phyloP scores from a whole-genome alignment of 805 yeast species.

The Lipomyces yamadae region DNA sequence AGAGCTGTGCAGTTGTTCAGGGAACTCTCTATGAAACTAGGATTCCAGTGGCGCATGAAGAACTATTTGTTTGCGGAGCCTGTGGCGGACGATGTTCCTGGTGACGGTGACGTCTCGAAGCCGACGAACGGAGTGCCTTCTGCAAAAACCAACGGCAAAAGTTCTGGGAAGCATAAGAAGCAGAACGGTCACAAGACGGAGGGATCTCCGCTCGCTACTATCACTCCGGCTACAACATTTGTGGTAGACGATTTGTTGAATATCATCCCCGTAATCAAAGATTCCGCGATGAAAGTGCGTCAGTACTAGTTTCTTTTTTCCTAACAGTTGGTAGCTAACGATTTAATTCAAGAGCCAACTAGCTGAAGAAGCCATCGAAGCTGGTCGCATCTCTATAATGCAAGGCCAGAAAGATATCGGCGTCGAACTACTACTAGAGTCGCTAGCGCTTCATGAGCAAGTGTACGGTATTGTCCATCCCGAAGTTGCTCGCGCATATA shows the following conservation, averaged over 20 bases:
- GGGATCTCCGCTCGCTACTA: constrained; percentile 2
- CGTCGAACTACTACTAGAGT: constrained; percentile 66
- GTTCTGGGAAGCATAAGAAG: constrained; percentile 20
- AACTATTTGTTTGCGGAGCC: constrained; percentile 53
- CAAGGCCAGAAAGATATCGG: constrained; percentile 55
- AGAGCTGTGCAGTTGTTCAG: constrained; percentile 59
- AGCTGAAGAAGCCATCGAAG: constrained; percentile 67
- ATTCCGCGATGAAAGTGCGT: constrained; percentile 51
- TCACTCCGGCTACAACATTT: constrained; percentile 49
- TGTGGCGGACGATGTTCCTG: constrained; percentile 42
- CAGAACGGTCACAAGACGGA: constrained; percentile 15
- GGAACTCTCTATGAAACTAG: constrained; percentile 75
- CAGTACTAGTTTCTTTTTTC: constrained; percentile 45
- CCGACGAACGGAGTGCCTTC: constrained; percentile 7
- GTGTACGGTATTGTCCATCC: constrained; percentile 80
- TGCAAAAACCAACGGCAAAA: constrained; percentile 17
- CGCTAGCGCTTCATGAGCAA: constrained; percentile 76
- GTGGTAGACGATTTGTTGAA: constrained; percentile 68
- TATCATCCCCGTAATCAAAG: constrained; percentile 77
- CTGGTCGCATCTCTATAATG: constrained; percentile 44
- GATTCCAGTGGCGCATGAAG: constrained; percentile 78
- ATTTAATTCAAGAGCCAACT: constrained; percentile 53
- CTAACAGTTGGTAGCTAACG: too few species aligned
- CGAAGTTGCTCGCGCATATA: constrained; percentile 73
- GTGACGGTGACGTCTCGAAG: constrained; percentile 11